Base-by-base conservation (phyloP, 129 eudicot species). In the Chrysanthemum seticuspe region DNA sequence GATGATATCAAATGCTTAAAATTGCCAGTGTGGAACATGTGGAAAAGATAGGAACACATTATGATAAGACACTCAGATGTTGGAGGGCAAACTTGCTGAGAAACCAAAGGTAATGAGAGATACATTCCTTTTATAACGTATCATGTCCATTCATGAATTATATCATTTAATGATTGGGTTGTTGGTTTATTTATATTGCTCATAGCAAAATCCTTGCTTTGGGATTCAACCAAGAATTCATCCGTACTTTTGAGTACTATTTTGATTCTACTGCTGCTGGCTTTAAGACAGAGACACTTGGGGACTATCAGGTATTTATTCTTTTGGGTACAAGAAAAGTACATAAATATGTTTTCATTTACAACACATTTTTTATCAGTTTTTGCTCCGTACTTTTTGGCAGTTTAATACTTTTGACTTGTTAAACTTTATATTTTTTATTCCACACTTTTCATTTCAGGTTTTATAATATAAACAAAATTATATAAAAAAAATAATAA, bases 221-320 rank as follows among this genome's bases (percentile, higher is more conserved):
- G 80, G 98, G 98, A 11, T 94, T 94, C 75, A 55, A 94, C 75
- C 84, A 90, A 57, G 90, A 94, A 85, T 94, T 94, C 86, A 86
- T 94, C 67, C 78, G 98, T 19, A 86, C 91, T 13, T 94, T 91
- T 90, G 98, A 89, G 56, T 93, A 93, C 51, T 93, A 93, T 75
- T 89, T 93, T 68, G 96, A 87, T 64, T 90, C 88, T 48, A 86
- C 91, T 79, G 96, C 91, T 31, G 97, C 98, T 15, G 98, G 96
- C 18, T 94, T 94, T 75, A 94, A 79, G 81, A 72, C 97, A 0
- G 79, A 68, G 34, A 87, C 97, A 9, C 91, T 94, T 0, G 91
- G 93, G 51, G 74, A 73, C 71, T 90, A 94, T 62, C 97, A 94
- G 98, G 98, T 82, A 85, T 29, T 27, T 59, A 23, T 23, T 23